Percentiles rank a stretch among this genome's conserved stretches.
These are phyloP conservation scores for Saccharomycopsis sp. DNA, from an alignment of 805 yeast genomes.

Conservation along the genomic window DNA sequence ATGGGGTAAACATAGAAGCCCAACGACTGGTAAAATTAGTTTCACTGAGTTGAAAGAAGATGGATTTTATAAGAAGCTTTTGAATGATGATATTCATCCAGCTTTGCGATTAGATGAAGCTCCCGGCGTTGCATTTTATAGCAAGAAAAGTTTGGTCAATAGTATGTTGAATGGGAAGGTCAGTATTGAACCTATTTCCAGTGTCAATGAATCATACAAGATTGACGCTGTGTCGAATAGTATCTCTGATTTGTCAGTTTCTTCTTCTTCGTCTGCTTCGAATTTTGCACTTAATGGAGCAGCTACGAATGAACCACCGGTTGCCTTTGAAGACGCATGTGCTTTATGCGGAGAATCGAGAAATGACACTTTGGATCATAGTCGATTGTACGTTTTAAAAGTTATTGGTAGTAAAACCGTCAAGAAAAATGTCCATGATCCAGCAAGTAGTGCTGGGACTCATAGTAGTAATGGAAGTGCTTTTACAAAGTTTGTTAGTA, in stretches of 20 bases:
- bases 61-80: slow-evolving; percentile 54
- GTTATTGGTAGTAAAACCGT: slow-evolving; percentile 32
- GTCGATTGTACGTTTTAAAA: slow-evolving; percentile 66
- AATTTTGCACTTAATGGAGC: not conserved
- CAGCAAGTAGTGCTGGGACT: slow-evolving; percentile 1
- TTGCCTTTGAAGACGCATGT: slow-evolving; percentile 71
- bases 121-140: slow-evolving; percentile 56
- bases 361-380: slow-evolving; percentile 63
- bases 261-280: not conserved
- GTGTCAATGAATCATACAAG: slow-evolving; percentile 56
- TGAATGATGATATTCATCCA: slow-evolving; percentile 50
- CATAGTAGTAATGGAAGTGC: not conserved
- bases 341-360: slow-evolving; percentile 78
- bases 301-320: slow-evolving; percentile 36
- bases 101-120: slow-evolving; percentile 37
- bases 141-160: slow-evolving; percentile 51
- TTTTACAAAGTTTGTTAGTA: slow-evolving; percentile 13
- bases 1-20: slow-evolving; percentile 9
- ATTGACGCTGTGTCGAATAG: slow-evolving; percentile 12
- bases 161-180: slow-evolving; percentile 75
- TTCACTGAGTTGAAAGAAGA: slow-evolving; percentile 19
- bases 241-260: slow-evolving; percentile 1
- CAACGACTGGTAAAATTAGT: slow-evolving; percentile 3
- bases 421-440: slow-evolving; percentile 25
- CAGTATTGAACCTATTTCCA: slow-evolving; percentile 78